phyloP scores from a whole-genome alignment of 768 basidiomycete genomes.

The Lentinula sp. region DNA sequence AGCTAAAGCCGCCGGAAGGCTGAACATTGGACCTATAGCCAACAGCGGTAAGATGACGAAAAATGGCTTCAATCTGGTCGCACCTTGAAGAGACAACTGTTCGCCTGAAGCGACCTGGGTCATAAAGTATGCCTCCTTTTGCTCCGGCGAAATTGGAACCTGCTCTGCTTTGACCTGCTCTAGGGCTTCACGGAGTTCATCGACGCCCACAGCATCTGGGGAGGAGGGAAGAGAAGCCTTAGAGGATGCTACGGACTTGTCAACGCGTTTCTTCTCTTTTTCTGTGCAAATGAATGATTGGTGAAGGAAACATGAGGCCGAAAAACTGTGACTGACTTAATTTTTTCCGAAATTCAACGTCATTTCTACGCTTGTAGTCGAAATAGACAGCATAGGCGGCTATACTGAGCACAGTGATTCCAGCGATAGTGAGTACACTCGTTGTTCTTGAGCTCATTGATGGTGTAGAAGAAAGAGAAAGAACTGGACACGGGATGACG shows the following conservation, averaged over 20 bases:
- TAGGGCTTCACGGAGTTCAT: conserved; percentile 58
- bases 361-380: conserved; percentile 90
- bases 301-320: not conserved
- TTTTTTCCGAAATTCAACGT: conserved; percentile 80
- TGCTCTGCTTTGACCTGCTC: conserved; percentile 65
- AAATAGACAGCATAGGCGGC: conserved; percentile 89
- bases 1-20: conserved; percentile 76
- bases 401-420: conserved; percentile 47
- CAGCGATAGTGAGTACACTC: conserved; percentile 38
- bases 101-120: conserved; percentile 84
- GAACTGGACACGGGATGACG: conserved; percentile 1
- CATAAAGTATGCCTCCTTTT: conserved; percentile 90
- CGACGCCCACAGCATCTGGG: conserved; percentile 31
- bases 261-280: conserved; percentile 88
- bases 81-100: conserved; percentile 71
- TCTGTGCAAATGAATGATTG: conserved; percentile 36
- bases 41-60: conserved; percentile 2
- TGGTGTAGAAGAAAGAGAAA: conserved; percentile 11
- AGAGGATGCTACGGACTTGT: conserved; percentile 56
- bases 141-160: conserved; percentile 60
- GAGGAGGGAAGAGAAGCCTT: conserved; percentile 31
- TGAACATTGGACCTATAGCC: conserved; percentile 62
- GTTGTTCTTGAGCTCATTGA: conserved; percentile 34
- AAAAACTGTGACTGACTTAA: conserved; percentile 54
- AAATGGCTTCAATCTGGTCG: conserved; percentile 14